Evolutionary conservation across 768 basidiomycete species (phyloP).

Genomic region (Infundibulicybe gibba): DNA sequence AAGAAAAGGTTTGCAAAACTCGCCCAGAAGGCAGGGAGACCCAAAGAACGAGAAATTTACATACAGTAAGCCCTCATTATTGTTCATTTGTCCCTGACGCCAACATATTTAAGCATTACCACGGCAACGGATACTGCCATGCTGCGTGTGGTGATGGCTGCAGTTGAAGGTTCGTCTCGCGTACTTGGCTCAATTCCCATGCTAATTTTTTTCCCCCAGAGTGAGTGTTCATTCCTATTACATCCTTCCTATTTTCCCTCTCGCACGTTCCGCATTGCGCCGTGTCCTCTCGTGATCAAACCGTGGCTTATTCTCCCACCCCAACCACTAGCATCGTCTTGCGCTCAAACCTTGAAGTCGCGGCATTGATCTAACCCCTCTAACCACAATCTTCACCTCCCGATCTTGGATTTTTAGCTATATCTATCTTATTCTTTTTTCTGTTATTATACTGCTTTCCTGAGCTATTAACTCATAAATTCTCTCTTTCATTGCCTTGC

Average conservation of each 20-base stretch:
- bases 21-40: constrained; percentile 80
- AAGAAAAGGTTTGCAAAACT: constrained; percentile 78
- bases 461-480: not conserved
- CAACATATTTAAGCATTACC: constrained; percentile 56
- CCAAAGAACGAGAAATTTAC: constrained; percentile 88
- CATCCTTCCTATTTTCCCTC: constrained; percentile 16
- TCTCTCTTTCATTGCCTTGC: constrained; percentile 2
- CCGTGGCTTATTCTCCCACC: constrained; percentile 15
- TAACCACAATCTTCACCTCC: constrained; percentile 1
- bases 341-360: constrained; percentile 60
- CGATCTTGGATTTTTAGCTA: not conserved
- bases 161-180: constrained; percentile 79
- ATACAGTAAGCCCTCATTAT: constrained; percentile 64
- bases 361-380: constrained; percentile 54
- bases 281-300: constrained; percentile 7
- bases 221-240: constrained; percentile 48
- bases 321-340: constrained; percentile 57
- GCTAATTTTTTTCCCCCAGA: constrained; percentile 31
- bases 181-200: constrained; percentile 2
- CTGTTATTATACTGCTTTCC: not conserved
- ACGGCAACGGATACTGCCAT: constrained; percentile 89
- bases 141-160: constrained; percentile 90
- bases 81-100: constrained; percentile 3
- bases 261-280: constrained; percentile 5
- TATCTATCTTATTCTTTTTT: not conserved